These are phyloP conservation scores for Populus tremula DNA, from an alignment of 345 rosid species.

Conservation along the genomic window DNA sequence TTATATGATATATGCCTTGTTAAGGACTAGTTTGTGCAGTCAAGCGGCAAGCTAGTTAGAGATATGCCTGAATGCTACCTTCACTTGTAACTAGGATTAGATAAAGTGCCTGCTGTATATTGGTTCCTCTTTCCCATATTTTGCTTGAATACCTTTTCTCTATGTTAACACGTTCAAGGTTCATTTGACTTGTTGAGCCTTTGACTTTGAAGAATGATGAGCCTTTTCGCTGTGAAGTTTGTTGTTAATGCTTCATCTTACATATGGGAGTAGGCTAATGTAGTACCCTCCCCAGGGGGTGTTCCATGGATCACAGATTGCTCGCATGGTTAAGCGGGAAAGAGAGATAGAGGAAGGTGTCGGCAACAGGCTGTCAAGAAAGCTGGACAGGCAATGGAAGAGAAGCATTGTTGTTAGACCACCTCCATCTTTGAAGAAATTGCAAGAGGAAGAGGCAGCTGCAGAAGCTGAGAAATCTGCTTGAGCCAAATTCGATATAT, in stretches of 20 bases:
- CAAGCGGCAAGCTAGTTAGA: not conserved
- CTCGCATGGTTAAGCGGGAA: constrained; percentile 78
- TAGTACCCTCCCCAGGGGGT: not conserved
- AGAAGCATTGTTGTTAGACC: constrained; percentile 81
- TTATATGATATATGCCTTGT: not conserved
- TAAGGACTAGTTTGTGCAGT: not conserved
- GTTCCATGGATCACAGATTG: constrained; percentile 42
- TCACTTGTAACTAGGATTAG: not conserved
- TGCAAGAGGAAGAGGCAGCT: constrained; percentile 81
- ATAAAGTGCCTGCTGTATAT: not conserved
- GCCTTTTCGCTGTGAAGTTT: not conserved
- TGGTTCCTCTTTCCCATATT: not conserved
- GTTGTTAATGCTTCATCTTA: not conserved
- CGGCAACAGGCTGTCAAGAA: constrained; percentile 83
- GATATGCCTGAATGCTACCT: not conserved
- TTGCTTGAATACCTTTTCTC: not conserved
- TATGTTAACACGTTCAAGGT: not conserved
- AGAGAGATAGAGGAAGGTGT: constrained; percentile 91
- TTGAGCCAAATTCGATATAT: constrained; percentile 24
- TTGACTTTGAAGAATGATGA: not conserved
- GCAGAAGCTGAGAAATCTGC: constrained; percentile 69
- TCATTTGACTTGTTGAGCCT: not conserved
- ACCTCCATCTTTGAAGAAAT: constrained; percentile 69
- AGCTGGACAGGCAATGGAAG: constrained; percentile 86
- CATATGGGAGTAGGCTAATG: not conserved